These are phyloP conservation scores for Aspergillus luchuensis DNA, from an alignment of 2,329 filamentous ascomycete species.

Conservation along the genomic window DNA sequence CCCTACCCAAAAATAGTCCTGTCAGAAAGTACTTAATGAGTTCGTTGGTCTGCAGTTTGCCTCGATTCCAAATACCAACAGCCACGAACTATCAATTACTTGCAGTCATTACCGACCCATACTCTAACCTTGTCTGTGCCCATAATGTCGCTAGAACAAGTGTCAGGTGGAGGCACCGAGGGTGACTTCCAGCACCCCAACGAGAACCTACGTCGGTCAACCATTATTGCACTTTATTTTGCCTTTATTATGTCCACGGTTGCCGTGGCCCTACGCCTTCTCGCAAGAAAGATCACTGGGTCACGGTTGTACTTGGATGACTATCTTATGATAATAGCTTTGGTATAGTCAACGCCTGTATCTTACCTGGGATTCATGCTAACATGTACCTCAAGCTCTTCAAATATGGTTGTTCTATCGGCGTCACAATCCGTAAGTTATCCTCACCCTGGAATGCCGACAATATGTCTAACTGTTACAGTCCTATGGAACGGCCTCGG, in stretches of 20 bases:
- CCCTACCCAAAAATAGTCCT: slow-evolving; percentile 3
- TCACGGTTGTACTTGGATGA: slow-evolving; percentile 33
- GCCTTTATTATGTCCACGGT: slow-evolving; percentile 29
- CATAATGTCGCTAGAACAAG: slow-evolving; percentile 24
- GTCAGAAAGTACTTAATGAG: not conserved
- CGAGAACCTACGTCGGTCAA: slow-evolving; percentile 22
- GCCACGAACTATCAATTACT: slow-evolving; percentile 16
- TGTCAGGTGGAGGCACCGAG: slow-evolving; percentile 11
- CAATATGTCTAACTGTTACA: not conserved
- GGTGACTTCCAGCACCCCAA: slow-evolving; percentile 33
- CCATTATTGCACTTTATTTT: slow-evolving; percentile 30
- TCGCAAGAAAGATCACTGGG: slow-evolving; percentile 29
- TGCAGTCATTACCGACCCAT: slow-evolving; percentile 7
- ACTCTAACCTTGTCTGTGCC: slow-evolving; percentile 3
- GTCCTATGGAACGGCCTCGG: slow-evolving; percentile 33
- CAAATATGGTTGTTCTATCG: slow-evolving; percentile 34
- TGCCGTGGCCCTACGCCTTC: slow-evolving; percentile 29
- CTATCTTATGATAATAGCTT: slow-evolving; percentile 32
- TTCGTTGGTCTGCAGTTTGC: not conserved
- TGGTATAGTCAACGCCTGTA: slow-evolving; percentile 19
- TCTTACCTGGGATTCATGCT: not conserved
- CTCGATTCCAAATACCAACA: slow-evolving; percentile 29
- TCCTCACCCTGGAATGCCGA: not conserved
- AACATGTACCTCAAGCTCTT: slow-evolving; percentile 21
- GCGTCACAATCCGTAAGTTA: slow-evolving; percentile 28